A percentile compares a stretch with the other conserved stretches of the same genome.
These are phyloP conservation scores for Trichoderma cornu-damae DNA, from an alignment of 2,329 filamentous ascomycete species.

Conservation along the genomic window DNA sequence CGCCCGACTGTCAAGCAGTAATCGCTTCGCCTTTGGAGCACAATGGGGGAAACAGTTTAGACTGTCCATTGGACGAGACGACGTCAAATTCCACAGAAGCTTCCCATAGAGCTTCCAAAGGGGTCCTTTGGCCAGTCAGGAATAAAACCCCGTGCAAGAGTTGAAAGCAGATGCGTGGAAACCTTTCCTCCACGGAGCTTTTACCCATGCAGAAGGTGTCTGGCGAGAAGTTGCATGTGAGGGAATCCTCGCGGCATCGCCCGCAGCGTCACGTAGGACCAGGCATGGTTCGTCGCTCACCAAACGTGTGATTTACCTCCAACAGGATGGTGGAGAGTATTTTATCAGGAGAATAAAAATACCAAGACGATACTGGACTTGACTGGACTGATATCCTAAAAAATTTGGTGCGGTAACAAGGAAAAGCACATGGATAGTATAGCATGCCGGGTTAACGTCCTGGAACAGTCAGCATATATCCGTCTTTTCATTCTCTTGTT, in stretches of 20 bases:
- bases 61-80: conserved; percentile 52
- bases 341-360: conserved; percentile 59
- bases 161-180: conserved; percentile 77
- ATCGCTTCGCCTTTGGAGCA: conserved; percentile 48
- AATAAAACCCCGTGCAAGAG: conserved; percentile 52
- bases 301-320: conserved; percentile 74
- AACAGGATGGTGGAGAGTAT: conserved; percentile 60
- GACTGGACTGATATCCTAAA: conserved; percentile 67
- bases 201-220: conserved; percentile 34
- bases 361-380: conserved; percentile 73
- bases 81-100: conserved; percentile 46
- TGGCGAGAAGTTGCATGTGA: not conserved
- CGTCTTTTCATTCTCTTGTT: not conserved
- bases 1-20: conserved; percentile 45
- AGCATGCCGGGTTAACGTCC: conserved; percentile 53
- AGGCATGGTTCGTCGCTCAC: conserved; percentile 53
- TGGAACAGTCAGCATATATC: conserved; percentile 32
- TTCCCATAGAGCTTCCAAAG: conserved; percentile 36
- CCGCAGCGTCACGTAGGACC: conserved; percentile 26
- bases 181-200: conserved; percentile 58
- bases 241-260: conserved; percentile 21
- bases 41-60: conserved; percentile 58
- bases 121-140: conserved; percentile 44
- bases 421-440: conserved; percentile 65
- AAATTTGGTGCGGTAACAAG: conserved; percentile 66